Percentiles rank a stretch among this genome's conserved stretches.
These are phyloP conservation scores for Eucalyptus tenuipes DNA, from an alignment of 345 rosid genomes.

Conservation along the genomic window DNA sequence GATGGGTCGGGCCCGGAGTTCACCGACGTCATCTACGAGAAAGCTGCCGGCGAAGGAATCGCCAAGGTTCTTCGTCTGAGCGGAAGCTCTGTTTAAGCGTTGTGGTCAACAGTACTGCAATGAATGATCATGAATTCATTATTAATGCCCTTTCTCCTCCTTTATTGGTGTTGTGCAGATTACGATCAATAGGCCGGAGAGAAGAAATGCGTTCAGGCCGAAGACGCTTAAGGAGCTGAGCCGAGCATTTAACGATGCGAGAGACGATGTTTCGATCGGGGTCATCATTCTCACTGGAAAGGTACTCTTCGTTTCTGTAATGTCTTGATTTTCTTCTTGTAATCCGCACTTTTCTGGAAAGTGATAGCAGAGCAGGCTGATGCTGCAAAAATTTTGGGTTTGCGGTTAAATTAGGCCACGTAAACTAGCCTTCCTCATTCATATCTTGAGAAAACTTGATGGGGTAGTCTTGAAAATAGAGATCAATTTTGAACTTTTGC, in stretches of 20 bases:
- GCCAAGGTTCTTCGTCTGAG: constrained; percentile 44
- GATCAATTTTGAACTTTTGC: background rate
- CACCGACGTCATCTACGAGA: constrained; percentile 71
- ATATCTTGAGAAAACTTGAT: background rate
- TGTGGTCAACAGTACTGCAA: background rate
- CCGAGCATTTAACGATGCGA: constrained; percentile 71
- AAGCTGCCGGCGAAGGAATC: constrained; percentile 73
- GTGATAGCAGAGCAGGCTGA: background rate
- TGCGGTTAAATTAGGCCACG: background rate
- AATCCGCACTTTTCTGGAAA: background rate
- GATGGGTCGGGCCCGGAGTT: constrained; percentile 35
- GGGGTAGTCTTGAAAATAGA: background rate
- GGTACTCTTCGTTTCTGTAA: constrained; percentile 14
- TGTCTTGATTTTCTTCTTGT: background rate
- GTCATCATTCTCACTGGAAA: constrained; percentile 83
- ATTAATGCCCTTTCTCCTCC: background rate
- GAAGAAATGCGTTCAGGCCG: constrained; percentile 74
- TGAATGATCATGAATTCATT: background rate
- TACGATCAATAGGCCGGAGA: constrained; percentile 76
- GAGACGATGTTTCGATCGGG: constrained; percentile 68
- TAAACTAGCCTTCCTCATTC: background rate
- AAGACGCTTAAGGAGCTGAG: constrained; percentile 71
- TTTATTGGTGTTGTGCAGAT: constrained; percentile 17
- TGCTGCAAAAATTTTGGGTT: background rate
- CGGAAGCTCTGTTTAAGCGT: background rate